Evolutionary conservation across 176 grass and related monocot genomes (phyloP).

Genomic region (Oryza nivara): DNA sequence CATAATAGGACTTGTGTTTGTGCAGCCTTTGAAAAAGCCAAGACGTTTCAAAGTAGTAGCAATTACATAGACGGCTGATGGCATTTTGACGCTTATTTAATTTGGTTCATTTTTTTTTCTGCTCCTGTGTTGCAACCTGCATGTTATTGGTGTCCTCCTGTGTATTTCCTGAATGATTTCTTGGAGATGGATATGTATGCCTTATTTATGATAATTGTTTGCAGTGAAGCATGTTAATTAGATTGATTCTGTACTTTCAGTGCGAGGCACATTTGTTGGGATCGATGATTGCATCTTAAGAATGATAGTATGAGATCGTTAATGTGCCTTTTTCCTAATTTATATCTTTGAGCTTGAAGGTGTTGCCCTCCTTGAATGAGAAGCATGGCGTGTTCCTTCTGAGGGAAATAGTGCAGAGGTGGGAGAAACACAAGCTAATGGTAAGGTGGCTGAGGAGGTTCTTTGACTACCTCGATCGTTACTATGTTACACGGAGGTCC

Average conservation of each 20-base stretch:
- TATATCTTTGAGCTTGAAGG: conserved; percentile 12
- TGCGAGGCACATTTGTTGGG: no score
- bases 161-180: background rate
- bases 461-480: conserved; percentile 64
- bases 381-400: conserved; percentile 58
- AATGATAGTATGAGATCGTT: background rate
- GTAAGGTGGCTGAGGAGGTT: conserved; percentile 50
- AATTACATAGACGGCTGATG: no score
- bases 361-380: conserved; percentile 56
- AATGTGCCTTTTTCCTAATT: background rate
- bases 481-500: conserved; percentile 32
- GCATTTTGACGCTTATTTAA: background rate
- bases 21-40: no score
- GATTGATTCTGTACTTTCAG: no score
- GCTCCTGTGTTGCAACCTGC: no score
- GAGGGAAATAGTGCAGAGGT: conserved; percentile 60
- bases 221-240: background rate
- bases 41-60: no score
- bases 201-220: background rate
- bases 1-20: no score
- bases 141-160: no score
- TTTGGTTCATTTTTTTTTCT: no score
- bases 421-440: conserved; percentile 60
- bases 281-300: background rate
- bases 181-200: background rate